phyloP scores from a whole-genome alignment of 2,329 filamentous ascomycete genomes.

The Penicillium oxalicum region DNA sequence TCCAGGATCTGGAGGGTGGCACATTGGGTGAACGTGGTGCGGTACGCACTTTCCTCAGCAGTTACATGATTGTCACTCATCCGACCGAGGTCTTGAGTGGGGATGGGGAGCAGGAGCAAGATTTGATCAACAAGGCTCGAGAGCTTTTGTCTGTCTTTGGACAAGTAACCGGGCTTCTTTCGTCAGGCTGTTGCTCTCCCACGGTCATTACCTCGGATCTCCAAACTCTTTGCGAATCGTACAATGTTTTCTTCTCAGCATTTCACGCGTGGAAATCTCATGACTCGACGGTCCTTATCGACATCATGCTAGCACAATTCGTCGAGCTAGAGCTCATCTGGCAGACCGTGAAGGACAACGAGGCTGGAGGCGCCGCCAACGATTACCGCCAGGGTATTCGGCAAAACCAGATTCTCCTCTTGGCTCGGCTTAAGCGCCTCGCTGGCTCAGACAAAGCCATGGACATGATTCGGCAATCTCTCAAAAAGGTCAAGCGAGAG shows the following conservation, averaged over 20 bases:
- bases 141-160: slow-evolving; percentile 55
- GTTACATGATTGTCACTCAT: slow-evolving; percentile 58
- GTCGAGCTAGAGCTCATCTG: slow-evolving; percentile 61
- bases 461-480: slow-evolving; percentile 54
- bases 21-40: slow-evolving; percentile 46
- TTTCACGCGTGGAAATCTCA: slow-evolving; percentile 62
- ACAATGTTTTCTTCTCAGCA: slow-evolving; percentile 55
- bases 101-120: slow-evolving; percentile 57
- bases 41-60: slow-evolving; percentile 58
- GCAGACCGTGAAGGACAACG: slow-evolving; percentile 61
- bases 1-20: slow-evolving; percentile 48
- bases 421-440: slow-evolving; percentile 57
- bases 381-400: slow-evolving; percentile 62
- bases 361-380: slow-evolving; percentile 54
- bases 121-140: slow-evolving; percentile 55
- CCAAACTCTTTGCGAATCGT: slow-evolving; percentile 49
- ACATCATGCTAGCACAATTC: slow-evolving; percentile 62
- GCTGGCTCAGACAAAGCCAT: slow-evolving; percentile 57
- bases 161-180: slow-evolving; percentile 46
- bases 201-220: slow-evolving; percentile 42
- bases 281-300: slow-evolving; percentile 56
- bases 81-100: slow-evolving; percentile 55
- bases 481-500: slow-evolving; percentile 53
- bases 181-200: slow-evolving; percentile 36
- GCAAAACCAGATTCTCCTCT: slow-evolving; percentile 58